Evolutionary conservation across 176 grass and related monocot genomes (phyloP).

Genomic region (Avena atlantica): DNA sequence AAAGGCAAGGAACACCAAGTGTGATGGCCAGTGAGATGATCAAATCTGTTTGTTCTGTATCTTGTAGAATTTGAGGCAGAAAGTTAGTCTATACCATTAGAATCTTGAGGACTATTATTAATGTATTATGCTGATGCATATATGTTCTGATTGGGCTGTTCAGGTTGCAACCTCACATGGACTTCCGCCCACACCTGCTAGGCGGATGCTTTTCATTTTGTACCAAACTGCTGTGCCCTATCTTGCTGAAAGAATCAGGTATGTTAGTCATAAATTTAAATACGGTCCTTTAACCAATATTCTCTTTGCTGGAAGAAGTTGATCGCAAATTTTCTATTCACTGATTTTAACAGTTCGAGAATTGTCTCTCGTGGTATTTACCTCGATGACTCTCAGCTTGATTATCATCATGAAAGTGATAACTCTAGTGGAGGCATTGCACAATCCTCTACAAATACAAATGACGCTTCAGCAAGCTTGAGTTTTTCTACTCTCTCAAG

Average conservation of each 20-base stretch:
- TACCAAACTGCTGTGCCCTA: slow-evolving; percentile 91
- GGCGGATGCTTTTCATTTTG: slow-evolving; percentile 82
- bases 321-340: slow-evolving; percentile 19
- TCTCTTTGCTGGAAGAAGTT: slow-evolving; percentile 24
- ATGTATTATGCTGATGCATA: slow-evolving; percentile 35
- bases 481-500: slow-evolving; percentile 60
- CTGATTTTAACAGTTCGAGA: slow-evolving; percentile 79
- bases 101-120: slow-evolving; percentile 4
- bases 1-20: neutral
- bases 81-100: slow-evolving; percentile 14
- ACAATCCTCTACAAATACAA: slow-evolving; percentile 38
- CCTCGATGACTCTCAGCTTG: slow-evolving; percentile 67
- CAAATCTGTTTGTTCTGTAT: slow-evolving; percentile 7
- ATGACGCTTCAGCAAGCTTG: slow-evolving; percentile 46
- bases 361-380: slow-evolving; percentile 82
- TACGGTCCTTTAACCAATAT: neutral
- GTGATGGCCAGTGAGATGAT: neutral
- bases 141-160: slow-evolving; percentile 33
- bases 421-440: slow-evolving; percentile 43
- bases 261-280: slow-evolving; percentile 18
- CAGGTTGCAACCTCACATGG: slow-evolving; percentile 83
- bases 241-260: slow-evolving; percentile 96
- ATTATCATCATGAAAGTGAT: slow-evolving; percentile 55
- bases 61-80: neutral
- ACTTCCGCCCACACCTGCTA: slow-evolving; percentile 86